A percentile compares a stretch with the other conserved stretches of the same genome.
Conservation (phyloP, 2,329 filamentous ascomycete species). For the Colletotrichum tropicale region DNA sequence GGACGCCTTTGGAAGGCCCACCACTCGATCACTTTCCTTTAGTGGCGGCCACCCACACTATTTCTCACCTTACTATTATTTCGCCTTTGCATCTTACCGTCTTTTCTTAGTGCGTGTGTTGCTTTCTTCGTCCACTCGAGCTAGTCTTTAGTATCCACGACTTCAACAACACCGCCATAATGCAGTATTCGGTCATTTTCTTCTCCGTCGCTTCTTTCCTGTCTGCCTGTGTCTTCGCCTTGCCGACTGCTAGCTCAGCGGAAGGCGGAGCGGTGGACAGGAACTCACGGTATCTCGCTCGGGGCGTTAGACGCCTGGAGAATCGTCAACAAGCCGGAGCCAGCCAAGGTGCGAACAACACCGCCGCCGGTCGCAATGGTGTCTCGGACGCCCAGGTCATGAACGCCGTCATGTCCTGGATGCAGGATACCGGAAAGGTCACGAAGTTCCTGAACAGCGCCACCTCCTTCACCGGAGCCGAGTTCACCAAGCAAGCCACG, state of each 20-base stretch:
- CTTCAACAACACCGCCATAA: constrained; percentile 6
- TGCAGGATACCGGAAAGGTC: constrained; percentile 24
- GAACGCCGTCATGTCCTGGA: constrained; percentile 25
- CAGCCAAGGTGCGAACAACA: constrained; percentile 2
- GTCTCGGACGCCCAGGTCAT: constrained; percentile 21
- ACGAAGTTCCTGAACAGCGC: constrained; percentile 24
- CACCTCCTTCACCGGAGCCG: constrained; percentile 21
- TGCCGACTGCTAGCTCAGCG: constrained; percentile 12
- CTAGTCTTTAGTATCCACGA: background rate
- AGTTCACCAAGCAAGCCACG: constrained; percentile 24
- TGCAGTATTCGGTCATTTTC: constrained; percentile 3
- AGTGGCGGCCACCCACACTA: background rate
- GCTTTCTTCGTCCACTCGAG: background rate
- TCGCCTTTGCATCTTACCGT: background rate
- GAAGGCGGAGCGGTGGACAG: background rate
- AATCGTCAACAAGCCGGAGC: background rate
- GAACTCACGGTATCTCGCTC: background rate
- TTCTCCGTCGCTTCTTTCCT: constrained; percentile 3
- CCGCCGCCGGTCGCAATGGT: background rate
- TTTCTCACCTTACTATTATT: background rate
- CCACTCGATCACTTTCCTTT: constrained; percentile 9
- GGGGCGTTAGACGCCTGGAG: background rate
- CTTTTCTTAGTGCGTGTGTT: background rate
- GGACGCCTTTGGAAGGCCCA: constrained; percentile 15
- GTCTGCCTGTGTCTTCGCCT: background rate